Base-by-base conservation (phyloP, 768 basidiomycete species). In the Leccinum barrowsii region DNA sequence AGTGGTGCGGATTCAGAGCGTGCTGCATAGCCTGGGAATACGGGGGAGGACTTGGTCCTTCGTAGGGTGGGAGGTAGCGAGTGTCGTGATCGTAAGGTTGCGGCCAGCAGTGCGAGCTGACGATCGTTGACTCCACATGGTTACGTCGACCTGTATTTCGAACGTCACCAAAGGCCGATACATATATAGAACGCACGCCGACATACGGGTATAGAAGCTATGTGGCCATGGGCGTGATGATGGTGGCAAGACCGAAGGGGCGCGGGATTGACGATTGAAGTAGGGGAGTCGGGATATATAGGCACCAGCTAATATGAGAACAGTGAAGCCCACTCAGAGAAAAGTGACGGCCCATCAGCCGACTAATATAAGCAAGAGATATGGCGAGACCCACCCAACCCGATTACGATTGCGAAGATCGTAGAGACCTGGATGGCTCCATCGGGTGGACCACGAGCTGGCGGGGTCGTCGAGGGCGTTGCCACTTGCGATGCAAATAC, bases 371-470 rank as follows among this genome's bases (percentile, higher is more conserved):
- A 7, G 6, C 28, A 22, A 28, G 19, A 50, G 35, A 57, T 8
- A 28, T 21, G 1, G 7, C 0, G 15, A 50, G 21, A 55, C 64
- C 15, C 44, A 67, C 67, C 56, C 34, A 63, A 17, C 12, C 67
- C 56, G 5, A 66, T 17, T 22, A 63, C 54, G 28, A 63, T 61
- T 1, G 48, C 56, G 2, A 54, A 0, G 21, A 67, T 56, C 0
- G 67, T 67, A n/a, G 28, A 13, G 19, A 22, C 24, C 34, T 65
- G 59, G 2, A 65, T 56, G 5, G 50, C 11, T 21, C 50, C 57
- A 4, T 5, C 21, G 2, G 61, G 15, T 4, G 61, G 7, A 21
- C 24, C 17, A 2, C 15, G 0, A 12, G 24, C 22, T 19, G 53
- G 19, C 15, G 32, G 5, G 4, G 12, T n/a, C 2, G 42, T 5